Evolutionary conservation across 2,329 filamentous ascomycete genomes (phyloP).

Genomic region (Chaetomiaceae sp.): DNA sequence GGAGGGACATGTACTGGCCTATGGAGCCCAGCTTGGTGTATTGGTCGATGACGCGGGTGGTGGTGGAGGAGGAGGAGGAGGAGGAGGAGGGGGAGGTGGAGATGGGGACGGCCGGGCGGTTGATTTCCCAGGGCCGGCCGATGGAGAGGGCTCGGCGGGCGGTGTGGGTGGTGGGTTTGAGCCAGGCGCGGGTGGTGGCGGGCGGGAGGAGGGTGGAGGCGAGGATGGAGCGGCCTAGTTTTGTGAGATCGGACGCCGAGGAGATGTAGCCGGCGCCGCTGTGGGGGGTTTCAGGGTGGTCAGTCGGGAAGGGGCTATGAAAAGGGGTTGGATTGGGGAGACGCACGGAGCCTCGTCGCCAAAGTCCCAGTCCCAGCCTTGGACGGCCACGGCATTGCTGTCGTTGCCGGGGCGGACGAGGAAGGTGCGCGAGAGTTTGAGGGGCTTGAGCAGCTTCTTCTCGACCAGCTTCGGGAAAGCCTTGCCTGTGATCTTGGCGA

Average conservation of each 20-base stretch:
- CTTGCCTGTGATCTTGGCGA: slow-evolving; percentile 35
- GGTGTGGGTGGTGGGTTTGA: slow-evolving; percentile 35
- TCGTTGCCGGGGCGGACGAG: slow-evolving; percentile 22
- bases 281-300: background rate
- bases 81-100: background rate
- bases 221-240: slow-evolving; percentile 29
- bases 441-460: slow-evolving; percentile 28
- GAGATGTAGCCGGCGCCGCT: slow-evolving; percentile 33
- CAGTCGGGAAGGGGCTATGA: background rate
- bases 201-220: slow-evolving; percentile 31
- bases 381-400: slow-evolving; percentile 21
- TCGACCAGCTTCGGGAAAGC: slow-evolving; percentile 27
- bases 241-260: slow-evolving; percentile 18
- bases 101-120: slow-evolving; percentile 26
- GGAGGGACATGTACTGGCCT: slow-evolving; percentile 20
- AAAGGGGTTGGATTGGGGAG: background rate
- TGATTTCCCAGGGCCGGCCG: slow-evolving; percentile 43
- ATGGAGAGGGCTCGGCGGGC: slow-evolving; percentile 34
- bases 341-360: slow-evolving; percentile 25
- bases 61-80: slow-evolving; percentile 3
- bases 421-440: slow-evolving; percentile 31
- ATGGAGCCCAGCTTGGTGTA: slow-evolving; percentile 24
- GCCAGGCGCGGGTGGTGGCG: slow-evolving; percentile 38
- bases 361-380: slow-evolving; percentile 27
- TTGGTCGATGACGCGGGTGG: slow-evolving; percentile 27